Base-by-base conservation (phyloP, 768 basidiomycete species). In the Trametopsis cervina region DNA sequence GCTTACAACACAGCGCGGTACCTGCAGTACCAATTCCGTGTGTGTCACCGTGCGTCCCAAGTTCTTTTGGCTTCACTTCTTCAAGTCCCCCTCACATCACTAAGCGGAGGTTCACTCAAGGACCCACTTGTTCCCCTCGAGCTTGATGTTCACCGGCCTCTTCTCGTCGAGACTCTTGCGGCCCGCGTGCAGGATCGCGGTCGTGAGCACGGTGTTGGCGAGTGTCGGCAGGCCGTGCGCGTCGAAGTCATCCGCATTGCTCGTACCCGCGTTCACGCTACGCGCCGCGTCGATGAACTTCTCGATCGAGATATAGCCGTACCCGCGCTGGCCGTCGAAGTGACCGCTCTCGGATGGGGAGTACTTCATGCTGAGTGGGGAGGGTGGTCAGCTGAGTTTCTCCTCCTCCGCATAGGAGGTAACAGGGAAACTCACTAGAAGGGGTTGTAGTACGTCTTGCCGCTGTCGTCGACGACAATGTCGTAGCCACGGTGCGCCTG, bases 401-500 rank as follows among this genome's bases (percentile, higher is more conserved):
- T n/a, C n/a, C n/a, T n/a, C 12, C 35, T 33, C 38, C 51, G 20
- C 10, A 45, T 24, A 36, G 44, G 45, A 21, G n/a, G 7, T 27
- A 26, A 44, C 9, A 44, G 47, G 40, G 27, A 42, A 25, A 75
- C 87, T 55, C 66, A 89, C 88, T 90, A 91, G 77, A 90, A 90
- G 18, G 91, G 90, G 66, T 94, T 93, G 66, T 83, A 85, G 83
- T 80, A 88, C 21, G 78, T 67, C 68, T 90, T 90, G 40, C 92
- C 91, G 12, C 76, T 78, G 40, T 89, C 87, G 60, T 95, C 92
- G 40, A 83, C 73, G 21, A 89, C 90, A 57, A 90, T 77, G 62
- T 90, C 88, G 70, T 95, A 95, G 6, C 93, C 93, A 63, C 91
- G 83, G 64, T 91, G 89, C 36, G 92, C 91, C 66, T 95, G 93